Base-by-base conservation (phyloP, 2,329 filamentous ascomycete genomes). In the Nigrospora sphaerica region DNA sequence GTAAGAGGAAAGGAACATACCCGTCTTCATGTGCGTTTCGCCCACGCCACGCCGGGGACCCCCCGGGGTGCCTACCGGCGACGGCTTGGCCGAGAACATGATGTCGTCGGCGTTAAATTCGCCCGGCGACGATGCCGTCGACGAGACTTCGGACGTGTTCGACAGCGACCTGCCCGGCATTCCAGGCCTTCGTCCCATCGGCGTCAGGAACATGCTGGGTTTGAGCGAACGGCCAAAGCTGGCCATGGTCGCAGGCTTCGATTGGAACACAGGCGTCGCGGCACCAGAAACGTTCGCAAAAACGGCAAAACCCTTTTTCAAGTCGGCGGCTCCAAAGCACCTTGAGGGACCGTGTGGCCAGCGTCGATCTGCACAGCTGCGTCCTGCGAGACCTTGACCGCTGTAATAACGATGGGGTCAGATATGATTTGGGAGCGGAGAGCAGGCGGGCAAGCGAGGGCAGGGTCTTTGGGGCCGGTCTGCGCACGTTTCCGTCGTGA, bases 161-260 rank as follows among this genome's bases (percentile, higher is more conserved):
- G 74, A 76, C 49, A 72, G 59, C 39, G 65, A 68, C 46, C 69
- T 69, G 42, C 65, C 62, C 18, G 69, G 60, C 57, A 70, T 70
- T 36, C 62, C 61, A 33, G 72, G 74, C 37, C 73, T 67, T 50
- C 70, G 63, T 16, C 59, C 67, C 50, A 57, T 57, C 19, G 64
- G 54, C 46, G 71, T 63, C 32, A 73, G 61, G 52, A 71, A 72
- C 19, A 65, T 64, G 36, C 71, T 62, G 9, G 72, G 66, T 53
- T 75, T 72, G 59, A 78, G 69, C 12, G 74, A 74, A 53, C 73
- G 70, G 39, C 70, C 66, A 49, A 76, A 62, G 57, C 63, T 70
- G 48, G 73, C 67, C 74, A 78, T 78, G 45, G 38, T 54, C 18
- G 19, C 18, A 45, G 23, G 19, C 33, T 23, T 16, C 2, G 33